phyloP scores from a whole-genome alignment of 2,329 filamentous ascomycete genomes.

The Neonectria sp. region DNA sequence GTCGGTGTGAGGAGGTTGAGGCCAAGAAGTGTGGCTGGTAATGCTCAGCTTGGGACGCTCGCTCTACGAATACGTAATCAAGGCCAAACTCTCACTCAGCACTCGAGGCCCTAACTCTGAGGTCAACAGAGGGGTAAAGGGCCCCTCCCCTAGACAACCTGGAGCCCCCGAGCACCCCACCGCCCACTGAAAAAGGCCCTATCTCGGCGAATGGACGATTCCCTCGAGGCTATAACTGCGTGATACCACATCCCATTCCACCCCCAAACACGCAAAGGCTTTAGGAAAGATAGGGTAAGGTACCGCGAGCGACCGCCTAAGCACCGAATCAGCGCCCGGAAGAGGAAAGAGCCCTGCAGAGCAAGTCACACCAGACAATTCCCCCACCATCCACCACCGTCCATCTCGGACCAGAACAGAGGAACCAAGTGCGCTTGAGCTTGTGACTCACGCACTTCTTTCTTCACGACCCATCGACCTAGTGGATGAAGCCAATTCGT shows the following conservation, averaged over 20 bases:
- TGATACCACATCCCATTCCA: slow-evolving; percentile 17
- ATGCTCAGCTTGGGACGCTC: background rate
- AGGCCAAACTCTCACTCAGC: background rate
- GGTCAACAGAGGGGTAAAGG: slow-evolving; percentile 28
- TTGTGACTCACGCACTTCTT: slow-evolving; percentile 48
- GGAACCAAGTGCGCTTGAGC: slow-evolving; percentile 36
- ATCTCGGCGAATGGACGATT: slow-evolving; percentile 19
- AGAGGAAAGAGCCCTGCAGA: slow-evolving; percentile 26
- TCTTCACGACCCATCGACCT: slow-evolving; percentile 35
- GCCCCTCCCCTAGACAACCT: slow-evolving; percentile 13
- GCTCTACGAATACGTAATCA: background rate
- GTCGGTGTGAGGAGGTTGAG: too few relatives aligned
- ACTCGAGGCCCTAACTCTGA: background rate
- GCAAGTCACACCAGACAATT: slow-evolving; percentile 38
- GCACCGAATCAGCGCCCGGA: slow-evolving; percentile 43
- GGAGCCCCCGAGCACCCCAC: slow-evolving; percentile 6
- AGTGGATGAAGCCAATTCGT: slow-evolving; percentile 51
- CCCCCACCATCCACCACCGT: slow-evolving; percentile 44
- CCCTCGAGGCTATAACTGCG: slow-evolving; percentile 6
- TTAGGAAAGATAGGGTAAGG: slow-evolving; percentile 37
- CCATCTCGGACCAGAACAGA: slow-evolving; percentile 31
- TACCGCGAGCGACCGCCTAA: slow-evolving; percentile 29
- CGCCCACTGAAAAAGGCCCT: slow-evolving; percentile 16
- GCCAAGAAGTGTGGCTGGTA: slow-evolving; percentile 18
- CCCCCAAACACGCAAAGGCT: slow-evolving; percentile 13